These are phyloP conservation scores for Acanthamoeba castellanii DNA, from an alignment of 208 protist species.

Conservation along the genomic window DNA sequence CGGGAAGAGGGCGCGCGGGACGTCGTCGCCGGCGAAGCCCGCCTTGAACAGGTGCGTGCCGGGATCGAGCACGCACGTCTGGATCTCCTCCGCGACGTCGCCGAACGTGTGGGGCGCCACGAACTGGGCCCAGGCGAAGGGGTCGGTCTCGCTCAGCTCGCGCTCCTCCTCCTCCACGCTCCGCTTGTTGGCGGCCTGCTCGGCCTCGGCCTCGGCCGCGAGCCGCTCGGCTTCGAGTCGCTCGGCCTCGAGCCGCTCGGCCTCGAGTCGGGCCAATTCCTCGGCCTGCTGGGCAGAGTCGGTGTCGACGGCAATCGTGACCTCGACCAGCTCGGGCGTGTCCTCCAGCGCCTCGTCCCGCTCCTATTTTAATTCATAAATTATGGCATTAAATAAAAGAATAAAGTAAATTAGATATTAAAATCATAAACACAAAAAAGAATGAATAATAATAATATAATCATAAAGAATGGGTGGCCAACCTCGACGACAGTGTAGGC, in stretches of 20 bases:
- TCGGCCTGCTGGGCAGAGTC: background rate
- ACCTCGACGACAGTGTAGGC: conserved; percentile 29
- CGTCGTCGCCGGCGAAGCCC: conserved; percentile 96
- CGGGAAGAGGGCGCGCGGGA: conserved; percentile 96
- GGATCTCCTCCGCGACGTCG: conserved; percentile 61
- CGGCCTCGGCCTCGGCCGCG: too few relatives aligned
- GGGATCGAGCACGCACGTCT: conserved; percentile 82
- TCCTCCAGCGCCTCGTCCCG: conserved; percentile 4
- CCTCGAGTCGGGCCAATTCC: background rate
- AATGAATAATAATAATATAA: too few relatives aligned
- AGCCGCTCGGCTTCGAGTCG: background rate
- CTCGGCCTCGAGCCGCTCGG: background rate
- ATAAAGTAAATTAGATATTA: too few relatives aligned
- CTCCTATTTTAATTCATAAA: background rate
- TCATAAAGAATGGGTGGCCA: background rate
- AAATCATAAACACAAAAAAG: too few relatives aligned
- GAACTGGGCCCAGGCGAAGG: background rate
- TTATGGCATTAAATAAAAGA: background rate
- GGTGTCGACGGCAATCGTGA: background rate
- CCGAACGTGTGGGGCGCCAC: background rate
- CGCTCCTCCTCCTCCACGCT: background rate
- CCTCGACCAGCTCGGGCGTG: conserved; percentile 16
- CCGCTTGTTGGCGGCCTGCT: background rate
- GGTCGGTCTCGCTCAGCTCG: background rate
- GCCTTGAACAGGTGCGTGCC: conserved; percentile 80